phyloP scores from a whole-genome alignment of 768 basidiomycete genomes.

The Hygrophorus pudorinus region DNA sequence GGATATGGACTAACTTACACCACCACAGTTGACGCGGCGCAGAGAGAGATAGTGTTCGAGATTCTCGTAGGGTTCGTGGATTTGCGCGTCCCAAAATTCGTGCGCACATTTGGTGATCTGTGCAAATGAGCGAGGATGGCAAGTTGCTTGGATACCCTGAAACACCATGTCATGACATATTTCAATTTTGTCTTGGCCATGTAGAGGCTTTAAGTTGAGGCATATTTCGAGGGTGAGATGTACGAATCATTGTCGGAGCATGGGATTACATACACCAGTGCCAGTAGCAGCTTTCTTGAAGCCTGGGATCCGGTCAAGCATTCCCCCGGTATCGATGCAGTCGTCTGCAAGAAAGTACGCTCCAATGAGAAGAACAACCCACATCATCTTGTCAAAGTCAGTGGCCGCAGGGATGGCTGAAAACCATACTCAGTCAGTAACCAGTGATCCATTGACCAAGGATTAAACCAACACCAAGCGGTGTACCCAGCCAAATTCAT shows the following conservation, averaged over 20 bases:
- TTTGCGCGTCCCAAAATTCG: slow-evolving; percentile 7
- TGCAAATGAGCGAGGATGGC: slow-evolving; percentile 8
- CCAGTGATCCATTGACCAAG: too few relatives aligned
- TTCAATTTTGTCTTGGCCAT: slow-evolving; percentile 1
- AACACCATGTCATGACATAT: slow-evolving; percentile 11
- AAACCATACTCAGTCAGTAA: too few relatives aligned
- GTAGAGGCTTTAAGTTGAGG: not conserved
- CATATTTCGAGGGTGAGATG: too few relatives aligned
- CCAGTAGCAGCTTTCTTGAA: slow-evolving; percentile 10
- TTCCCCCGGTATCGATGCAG: slow-evolving; percentile 5
- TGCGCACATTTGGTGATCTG: slow-evolving; percentile 7
- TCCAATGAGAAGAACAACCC: too few relatives aligned
- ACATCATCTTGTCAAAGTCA: too few relatives aligned
- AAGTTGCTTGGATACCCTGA: slow-evolving; percentile 9
- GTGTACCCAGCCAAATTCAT: too few relatives aligned
- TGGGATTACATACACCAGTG: slow-evolving; percentile 2
- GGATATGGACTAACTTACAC: too few relatives aligned
- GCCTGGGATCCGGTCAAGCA: slow-evolving; percentile 8
- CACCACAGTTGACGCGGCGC: too few relatives aligned
- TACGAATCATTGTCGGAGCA: slow-evolving; percentile 1
- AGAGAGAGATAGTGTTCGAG: too few relatives aligned
- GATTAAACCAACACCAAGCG: too few relatives aligned
- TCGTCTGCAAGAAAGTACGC: too few relatives aligned
- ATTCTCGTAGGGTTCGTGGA: not conserved
- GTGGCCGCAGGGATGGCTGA: too few relatives aligned